Base-by-base conservation (phyloP, 176 grass and related monocot species). In the Oryza glumipatula region DNA sequence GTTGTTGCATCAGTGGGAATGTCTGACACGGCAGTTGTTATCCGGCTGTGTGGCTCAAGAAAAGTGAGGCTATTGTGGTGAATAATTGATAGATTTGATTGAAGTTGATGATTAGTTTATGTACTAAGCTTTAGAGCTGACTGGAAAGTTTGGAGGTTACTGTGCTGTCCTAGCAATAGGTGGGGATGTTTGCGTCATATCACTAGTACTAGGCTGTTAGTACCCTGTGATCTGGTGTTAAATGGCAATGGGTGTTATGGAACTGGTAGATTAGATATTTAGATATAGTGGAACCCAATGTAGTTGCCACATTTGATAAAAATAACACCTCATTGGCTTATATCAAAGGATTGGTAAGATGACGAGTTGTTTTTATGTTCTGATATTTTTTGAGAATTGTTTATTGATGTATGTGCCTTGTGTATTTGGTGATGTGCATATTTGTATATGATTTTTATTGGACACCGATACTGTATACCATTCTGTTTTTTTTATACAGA, bases 31-130 rank as follows among this genome's bases (percentile, higher is more conserved):
- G 35, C 17, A 70, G 35, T 51, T 36, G 26, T 67, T 89, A 76
- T 65, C 72, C 49, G 8, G 41, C 24, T 76, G 32, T 24, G 33
- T 87, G 61, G 63, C 63, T 82, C 14, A 16, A 74, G 39, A 44
- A 77, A 80, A 38, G 64, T 15, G 64, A 63, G 3, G 80, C 11
- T 8, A n/a, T 46, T 67, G 7, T 77, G 65, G 23, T 82, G 6
- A 72, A 82, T 54, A 87, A n/a, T 83, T 11, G 49, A 17, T 43
- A 14, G 79, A 61, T 65, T 83, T 83, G 63, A 83, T 70, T 90
- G 61, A 75, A 74, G 49, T 38, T 32, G 22, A 48, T 80, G 38
- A 80, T 83, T 79, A 41, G 32, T 68, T 74, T 49, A 70, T 73
- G 14, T 61, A 61, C 69, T 68, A 68, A 45, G 51, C 72, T 66